phyloP scores from a whole-genome alignment of 257 asterid genomes.

The Fraxinus cuspidata region DNA sequence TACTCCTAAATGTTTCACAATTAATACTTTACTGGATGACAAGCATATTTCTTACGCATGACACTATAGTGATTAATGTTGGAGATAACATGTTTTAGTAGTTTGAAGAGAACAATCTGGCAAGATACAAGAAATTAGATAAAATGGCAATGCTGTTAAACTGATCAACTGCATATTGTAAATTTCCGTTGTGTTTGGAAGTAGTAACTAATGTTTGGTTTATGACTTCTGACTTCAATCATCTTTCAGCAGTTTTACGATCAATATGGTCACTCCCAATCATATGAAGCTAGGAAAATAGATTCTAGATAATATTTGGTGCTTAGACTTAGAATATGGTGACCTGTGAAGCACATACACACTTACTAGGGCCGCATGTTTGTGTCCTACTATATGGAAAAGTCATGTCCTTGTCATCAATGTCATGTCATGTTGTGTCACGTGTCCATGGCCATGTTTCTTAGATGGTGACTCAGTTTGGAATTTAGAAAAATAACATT shows the following conservation, averaged over 20 bases:
- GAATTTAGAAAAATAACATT: background rate
- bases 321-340: background rate
- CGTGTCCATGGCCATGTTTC: too few relatives aligned
- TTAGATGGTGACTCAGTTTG: background rate
- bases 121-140: background rate
- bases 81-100: background rate
- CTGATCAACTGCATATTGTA: background rate
- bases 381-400: too few relatives aligned
- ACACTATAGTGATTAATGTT: background rate
- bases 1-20: background rate
- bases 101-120: background rate
- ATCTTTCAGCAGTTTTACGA: background rate
- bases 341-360: background rate
- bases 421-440: too few relatives aligned
- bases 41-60: background rate
- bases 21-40: background rate
- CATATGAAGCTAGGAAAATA: background rate
- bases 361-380: too few relatives aligned
- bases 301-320: background rate
- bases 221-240: background rate
- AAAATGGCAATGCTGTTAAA: background rate
- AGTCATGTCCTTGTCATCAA: background rate
- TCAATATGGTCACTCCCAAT: background rate
- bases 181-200: background rate
- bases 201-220: background rate